Evolutionary conservation across 257 asterid genomes (phyloP).

Genomic region (Solanum verrucosum): DNA sequence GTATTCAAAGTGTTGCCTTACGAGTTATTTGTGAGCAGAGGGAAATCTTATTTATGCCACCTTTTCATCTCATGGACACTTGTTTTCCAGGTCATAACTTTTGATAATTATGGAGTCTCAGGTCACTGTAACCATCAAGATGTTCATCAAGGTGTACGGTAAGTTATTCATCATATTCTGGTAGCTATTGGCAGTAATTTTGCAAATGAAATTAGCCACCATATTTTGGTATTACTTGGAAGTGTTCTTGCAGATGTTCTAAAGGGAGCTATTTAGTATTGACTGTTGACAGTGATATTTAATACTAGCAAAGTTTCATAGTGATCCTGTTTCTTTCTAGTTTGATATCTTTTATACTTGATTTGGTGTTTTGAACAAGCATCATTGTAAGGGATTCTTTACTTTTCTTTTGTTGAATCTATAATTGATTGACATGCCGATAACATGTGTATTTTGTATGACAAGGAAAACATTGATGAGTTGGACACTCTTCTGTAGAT

Average conservation of each 20-base stretch:
- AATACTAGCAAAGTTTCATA: neutral
- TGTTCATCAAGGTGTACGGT: constrained; percentile 68
- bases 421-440: neutral
- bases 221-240: neutral
- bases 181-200: neutral
- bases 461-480: neutral
- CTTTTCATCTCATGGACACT: neutral
- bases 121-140: constrained; percentile 84
- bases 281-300: neutral
- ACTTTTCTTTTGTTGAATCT: neutral
- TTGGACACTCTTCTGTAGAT: neutral
- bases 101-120: constrained; percentile 78
- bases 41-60: neutral
- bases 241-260: neutral
- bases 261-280: neutral
- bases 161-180: constrained; percentile 8
- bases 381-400: neutral
- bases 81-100: constrained; percentile 56
- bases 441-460: neutral
- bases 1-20: neutral
- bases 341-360: neutral
- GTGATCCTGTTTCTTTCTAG: neutral
- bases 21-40: neutral
- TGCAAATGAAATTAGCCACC: neutral
- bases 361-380: neutral